Percentiles rank a stretch among this genome's conserved stretches.
Evolutionary conservation across 768 basidiomycete genomes (phyloP).

Genomic region (Mycena kentingensis): DNA sequence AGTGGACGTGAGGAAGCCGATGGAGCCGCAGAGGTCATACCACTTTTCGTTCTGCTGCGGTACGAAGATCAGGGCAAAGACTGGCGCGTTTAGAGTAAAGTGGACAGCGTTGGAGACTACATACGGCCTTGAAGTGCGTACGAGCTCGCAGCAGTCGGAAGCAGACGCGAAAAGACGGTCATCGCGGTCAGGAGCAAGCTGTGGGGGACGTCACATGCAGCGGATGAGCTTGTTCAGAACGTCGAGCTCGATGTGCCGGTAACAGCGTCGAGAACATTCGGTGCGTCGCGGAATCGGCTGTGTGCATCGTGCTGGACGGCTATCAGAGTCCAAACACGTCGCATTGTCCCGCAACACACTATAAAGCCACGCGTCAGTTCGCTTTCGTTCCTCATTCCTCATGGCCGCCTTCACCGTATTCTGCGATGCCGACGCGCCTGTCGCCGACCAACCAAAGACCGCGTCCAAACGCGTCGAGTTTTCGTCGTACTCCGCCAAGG

Average conservation of each 20-base stretch:
- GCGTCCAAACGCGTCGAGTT: neutral
- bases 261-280: too few relatives aligned
- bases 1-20: slow-evolving; percentile 67
- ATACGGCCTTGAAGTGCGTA: neutral
- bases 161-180: neutral
- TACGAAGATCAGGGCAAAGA: slow-evolving; percentile 61
- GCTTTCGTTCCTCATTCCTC: too few relatives aligned
- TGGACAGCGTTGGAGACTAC: neutral
- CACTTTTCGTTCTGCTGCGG: slow-evolving; percentile 66
- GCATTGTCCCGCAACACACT: too few relatives aligned
- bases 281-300: too few relatives aligned
- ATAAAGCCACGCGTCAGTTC: too few relatives aligned
- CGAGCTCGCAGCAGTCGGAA: neutral
- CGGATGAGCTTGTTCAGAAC: too few relatives aligned
- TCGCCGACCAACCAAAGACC: neutral
- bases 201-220: too few relatives aligned
- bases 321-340: too few relatives aligned
- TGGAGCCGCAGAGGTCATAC: slow-evolving; percentile 66
- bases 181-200: neutral
- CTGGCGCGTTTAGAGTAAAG: slow-evolving; percentile 26
- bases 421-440: neutral
- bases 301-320: too few relatives aligned
- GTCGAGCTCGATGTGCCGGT: neutral
- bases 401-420: neutral
- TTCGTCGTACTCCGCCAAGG: neutral